phyloP scores from a whole-genome alignment of 106 monocot species.

The Gastrodia elata region DNA sequence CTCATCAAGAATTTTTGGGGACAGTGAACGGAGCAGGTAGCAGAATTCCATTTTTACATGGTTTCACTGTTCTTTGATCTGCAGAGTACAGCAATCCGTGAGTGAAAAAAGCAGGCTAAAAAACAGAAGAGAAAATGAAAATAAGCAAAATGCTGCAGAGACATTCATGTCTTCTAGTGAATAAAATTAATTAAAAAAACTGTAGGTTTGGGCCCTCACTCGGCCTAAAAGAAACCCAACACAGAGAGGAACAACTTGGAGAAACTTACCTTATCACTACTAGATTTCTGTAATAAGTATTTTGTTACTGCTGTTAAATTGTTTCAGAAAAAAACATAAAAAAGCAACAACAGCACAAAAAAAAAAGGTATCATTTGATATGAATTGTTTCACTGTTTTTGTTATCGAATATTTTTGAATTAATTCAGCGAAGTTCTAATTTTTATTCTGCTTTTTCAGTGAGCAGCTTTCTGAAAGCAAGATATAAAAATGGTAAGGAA shows the following conservation, averaged over 20 bases:
- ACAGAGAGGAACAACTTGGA: neutral
- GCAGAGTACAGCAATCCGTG: neutral
- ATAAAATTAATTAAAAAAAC: neutral
- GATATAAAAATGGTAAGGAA: too few relatives aligned
- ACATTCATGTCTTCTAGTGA: too few relatives aligned
- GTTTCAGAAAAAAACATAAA: neutral
- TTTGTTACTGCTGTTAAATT: neutral
- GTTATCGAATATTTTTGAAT: too few relatives aligned
- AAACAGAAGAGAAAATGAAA: neutral
- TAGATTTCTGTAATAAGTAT: neutral
- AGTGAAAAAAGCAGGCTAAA: neutral
- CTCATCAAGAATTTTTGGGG: too few relatives aligned
- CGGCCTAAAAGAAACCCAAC: neutral
- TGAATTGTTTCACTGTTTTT: too few relatives aligned
- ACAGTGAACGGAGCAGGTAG: too few relatives aligned
- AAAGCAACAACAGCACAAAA: too few relatives aligned
- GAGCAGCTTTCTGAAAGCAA: too few relatives aligned
- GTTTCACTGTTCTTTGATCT: neutral
- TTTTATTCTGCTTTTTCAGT: too few relatives aligned
- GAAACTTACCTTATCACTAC: neutral
- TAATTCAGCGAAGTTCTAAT: too few relatives aligned
- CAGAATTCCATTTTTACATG: too few relatives aligned
- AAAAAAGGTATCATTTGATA: too few relatives aligned
- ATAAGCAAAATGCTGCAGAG: neutral
- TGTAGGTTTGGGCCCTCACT: neutral